Evolutionary conservation across 2,329 filamentous ascomycete species (phyloP), one percentile per base, ranked within the genome.

Genomic region (Lasiodiplodia citricola): DNA sequence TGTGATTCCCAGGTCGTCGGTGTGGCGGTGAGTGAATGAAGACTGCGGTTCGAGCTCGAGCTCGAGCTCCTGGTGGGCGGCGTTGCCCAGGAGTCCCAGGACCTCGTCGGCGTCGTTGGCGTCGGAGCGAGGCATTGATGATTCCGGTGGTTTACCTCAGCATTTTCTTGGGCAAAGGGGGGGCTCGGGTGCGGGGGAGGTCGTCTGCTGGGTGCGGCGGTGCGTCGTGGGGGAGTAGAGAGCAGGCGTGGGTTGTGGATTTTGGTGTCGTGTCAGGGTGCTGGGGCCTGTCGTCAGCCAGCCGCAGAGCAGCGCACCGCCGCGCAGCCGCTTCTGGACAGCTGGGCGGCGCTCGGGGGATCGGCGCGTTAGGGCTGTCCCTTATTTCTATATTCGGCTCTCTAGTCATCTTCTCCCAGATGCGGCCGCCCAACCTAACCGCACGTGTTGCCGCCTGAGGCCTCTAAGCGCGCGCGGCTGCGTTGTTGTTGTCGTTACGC

Each of bases 41-140:
- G n/a, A 31, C 31, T 10, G 63, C 51, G 38, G 28, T 11, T 47
- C 44, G 44, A 47, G 44, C 31, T 66, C 63, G 35, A 55, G 63
- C 63, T 55, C 51, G 65, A 58, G 65, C 28, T 67, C 65, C 50
- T 50, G 23, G 54, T 67, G 50, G 52, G 28, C 67, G 67, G 47
- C 60, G 67, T 68, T 52, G 67, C 54, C 65, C 37, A 68, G 60
- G 13, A 68, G 60, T 23, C 67, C 67, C 38, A 65, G 58, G 60
- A 62, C 52, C 60, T 68, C 67, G 38, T 68, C 67, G 52, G 52
- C 38, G 51, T 68, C 67, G 67, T 54, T 62, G 67, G 67, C 67
- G 52, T 58, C 67, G 57, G 66, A 60, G 66, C 28, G 57, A 68
- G 56, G 56, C 67, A 68, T 68, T 63, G 58, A 31, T 41, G 58